A percentile compares a stretch with the other conserved stretches of the same genome.
Evolutionary conservation across 2,329 filamentous ascomycete genomes (phyloP).

Genomic region (Aspergillus brasiliensis): DNA sequence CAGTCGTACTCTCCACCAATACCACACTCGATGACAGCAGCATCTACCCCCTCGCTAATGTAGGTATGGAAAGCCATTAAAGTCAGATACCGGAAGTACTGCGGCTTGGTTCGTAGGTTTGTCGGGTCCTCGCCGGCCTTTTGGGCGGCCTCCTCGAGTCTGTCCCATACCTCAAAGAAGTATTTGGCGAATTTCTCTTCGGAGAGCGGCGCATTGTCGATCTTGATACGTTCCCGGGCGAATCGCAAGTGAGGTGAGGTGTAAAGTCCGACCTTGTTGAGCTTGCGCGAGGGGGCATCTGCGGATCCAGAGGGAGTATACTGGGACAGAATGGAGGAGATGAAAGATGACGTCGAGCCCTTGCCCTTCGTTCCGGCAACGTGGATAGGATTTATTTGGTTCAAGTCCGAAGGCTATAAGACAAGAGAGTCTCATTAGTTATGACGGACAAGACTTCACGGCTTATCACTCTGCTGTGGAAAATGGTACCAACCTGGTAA

Average conservation of each 20-base stretch:
- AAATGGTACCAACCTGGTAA: slow-evolving; percentile 62
- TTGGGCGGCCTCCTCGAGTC: slow-evolving; percentile 56
- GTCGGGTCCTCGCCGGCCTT: slow-evolving; percentile 55
- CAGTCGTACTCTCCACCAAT: slow-evolving; percentile 93
- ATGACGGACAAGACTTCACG: background rate
- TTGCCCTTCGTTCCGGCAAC: slow-evolving; percentile 95
- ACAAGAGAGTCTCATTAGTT: slow-evolving; percentile 4
- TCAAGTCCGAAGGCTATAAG: slow-evolving; percentile 61
- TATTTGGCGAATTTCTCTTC: slow-evolving; percentile 71
- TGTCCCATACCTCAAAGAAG: slow-evolving; percentile 84
- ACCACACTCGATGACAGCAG: slow-evolving; percentile 86
- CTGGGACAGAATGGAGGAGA: slow-evolving; percentile 74
- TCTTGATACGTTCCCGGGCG: slow-evolving; percentile 80
- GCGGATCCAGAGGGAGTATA: slow-evolving; percentile 47
- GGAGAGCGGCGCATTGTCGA: slow-evolving; percentile 71
- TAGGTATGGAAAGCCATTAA: slow-evolving; percentile 87
- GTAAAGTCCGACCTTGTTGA: slow-evolving; percentile 71
- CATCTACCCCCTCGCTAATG: slow-evolving; percentile 70
- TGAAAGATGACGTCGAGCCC: slow-evolving; percentile 82
- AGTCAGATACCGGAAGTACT: slow-evolving; percentile 91
- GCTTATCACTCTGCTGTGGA: background rate
- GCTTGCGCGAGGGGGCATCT: slow-evolving; percentile 33
- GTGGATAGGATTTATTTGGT: slow-evolving; percentile 69
- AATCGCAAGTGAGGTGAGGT: slow-evolving; percentile 84
- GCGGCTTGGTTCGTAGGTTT: slow-evolving; percentile 68